Base-by-base conservation (phyloP, 139 green algal species). In the Haematococcus lacustris region DNA sequence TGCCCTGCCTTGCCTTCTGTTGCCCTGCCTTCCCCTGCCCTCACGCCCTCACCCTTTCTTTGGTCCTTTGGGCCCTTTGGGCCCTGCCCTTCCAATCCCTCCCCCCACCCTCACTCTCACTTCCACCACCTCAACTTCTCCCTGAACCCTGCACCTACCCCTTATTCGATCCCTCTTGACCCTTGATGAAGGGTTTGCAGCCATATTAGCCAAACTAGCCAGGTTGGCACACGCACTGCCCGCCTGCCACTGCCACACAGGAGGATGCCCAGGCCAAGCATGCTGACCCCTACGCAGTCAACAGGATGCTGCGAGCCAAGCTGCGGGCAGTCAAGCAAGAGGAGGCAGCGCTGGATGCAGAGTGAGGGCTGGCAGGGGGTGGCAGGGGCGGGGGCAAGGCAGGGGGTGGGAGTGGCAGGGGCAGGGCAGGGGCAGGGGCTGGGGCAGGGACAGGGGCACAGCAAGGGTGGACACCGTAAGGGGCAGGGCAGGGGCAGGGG, bases 241-340 rank as follows among this genome's bases (percentile, higher is more conserved):
- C 57, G 9, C 23, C 4, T 23, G 5, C 57, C 13, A 35, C 4
- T 30, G 57, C 23, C 13, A 9, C 32, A 40, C 64, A 76, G n/a
- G 76, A 85, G 6, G 70, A 77, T n/a, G 59, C 32, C 0, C 66
- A 85, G 28, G 74, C 33, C 25, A 69, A 60, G 32, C 66, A 78
- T 3, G 34, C 38, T 13, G 78, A 92, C 63, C 72, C 78, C n/a
- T 90, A 87, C 61, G 60, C 66, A 3, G 69, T 85, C 26, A 94
- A 94, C 83, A 80, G 78, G 60, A 40, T 43, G 53, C 76, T 91
- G 33, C 47, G 87, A 0, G 74, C 73, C 3, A 53, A 67, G 53
- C 69, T 86, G 66, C 72, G 83, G 1, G 57, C 51, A 0, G 70
- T 71, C 4, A 81, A 77, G 43, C 60, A 75, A 21, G 62, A 70